Evolutionary conservation across 2,329 filamentous ascomycete genomes (phyloP).

Genomic region (Nemania sp.): DNA sequence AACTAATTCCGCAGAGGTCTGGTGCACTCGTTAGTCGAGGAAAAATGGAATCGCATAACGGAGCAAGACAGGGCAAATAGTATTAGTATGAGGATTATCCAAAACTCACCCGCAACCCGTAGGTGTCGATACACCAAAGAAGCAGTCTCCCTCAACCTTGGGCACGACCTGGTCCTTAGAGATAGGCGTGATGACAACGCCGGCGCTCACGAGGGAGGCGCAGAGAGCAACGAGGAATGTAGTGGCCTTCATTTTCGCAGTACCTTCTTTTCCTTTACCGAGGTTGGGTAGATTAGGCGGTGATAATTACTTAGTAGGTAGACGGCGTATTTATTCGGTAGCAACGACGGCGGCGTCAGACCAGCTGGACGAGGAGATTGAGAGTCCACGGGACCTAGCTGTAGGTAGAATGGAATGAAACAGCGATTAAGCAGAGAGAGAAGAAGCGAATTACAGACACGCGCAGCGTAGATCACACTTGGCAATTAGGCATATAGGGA

Average conservation of each 20-base stretch:
- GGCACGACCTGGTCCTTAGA: constrained; percentile 63
- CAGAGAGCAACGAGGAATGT: constrained; percentile 58
- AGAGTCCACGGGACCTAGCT: neutral
- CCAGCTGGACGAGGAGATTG: constrained; percentile 19
- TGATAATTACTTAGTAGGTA: neutral
- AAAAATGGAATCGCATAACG: no score
- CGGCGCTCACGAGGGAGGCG: constrained; percentile 62
- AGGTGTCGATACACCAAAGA: constrained; percentile 67
- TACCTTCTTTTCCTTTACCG: constrained; percentile 3
- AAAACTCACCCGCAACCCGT: constrained; percentile 67
- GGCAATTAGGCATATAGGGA: constrained; percentile 25
- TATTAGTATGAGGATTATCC: neutral
- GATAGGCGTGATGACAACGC: constrained; percentile 68
- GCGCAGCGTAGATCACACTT: constrained; percentile 38
- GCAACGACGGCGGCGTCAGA: constrained; percentile 28
- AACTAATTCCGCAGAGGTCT: constrained; percentile 28
- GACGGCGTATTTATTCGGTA: constrained; percentile 9
- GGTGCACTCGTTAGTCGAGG: constrained; percentile 1
- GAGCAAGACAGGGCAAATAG: neutral
- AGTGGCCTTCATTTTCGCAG: constrained; percentile 57
- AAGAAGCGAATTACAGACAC: constrained; percentile 29
- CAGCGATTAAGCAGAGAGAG: neutral
- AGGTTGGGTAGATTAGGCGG: neutral
- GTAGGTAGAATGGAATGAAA: neutral
- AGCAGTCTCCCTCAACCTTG: constrained; percentile 63